Percentiles rank a stretch among this genome's conserved stretches.
These are phyloP conservation scores for Neonectria neomacrospora DNA, from an alignment of 2,329 filamentous ascomycete species.

Conservation along the genomic window DNA sequence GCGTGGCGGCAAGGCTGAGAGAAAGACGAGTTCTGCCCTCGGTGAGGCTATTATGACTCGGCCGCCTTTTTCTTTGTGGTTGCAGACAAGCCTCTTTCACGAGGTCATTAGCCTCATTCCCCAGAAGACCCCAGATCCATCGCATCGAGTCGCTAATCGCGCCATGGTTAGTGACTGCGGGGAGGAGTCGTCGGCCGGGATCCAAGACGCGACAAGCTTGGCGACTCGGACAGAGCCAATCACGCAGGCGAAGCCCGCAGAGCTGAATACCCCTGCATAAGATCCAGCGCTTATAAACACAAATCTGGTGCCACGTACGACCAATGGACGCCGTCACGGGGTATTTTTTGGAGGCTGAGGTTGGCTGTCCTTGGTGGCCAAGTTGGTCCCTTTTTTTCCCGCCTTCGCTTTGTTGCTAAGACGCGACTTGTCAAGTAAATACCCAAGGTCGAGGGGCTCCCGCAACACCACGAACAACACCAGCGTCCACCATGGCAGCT, in stretches of 20 bases:
- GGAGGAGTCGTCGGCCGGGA: background rate
- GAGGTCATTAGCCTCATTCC: background rate
- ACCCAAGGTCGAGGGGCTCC: background rate
- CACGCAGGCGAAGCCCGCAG: background rate
- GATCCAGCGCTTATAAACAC: background rate
- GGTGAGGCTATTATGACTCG: background rate
- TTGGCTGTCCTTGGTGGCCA: background rate
- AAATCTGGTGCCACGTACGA: background rate
- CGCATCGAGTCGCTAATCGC: background rate
- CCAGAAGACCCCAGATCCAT: background rate
- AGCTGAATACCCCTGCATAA: background rate
- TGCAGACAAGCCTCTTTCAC: background rate
- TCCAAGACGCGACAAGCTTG: background rate
- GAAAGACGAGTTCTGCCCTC: background rate
- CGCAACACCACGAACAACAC: background rate
- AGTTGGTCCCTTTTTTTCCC: background rate
- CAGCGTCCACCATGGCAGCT: constrained; percentile 8
- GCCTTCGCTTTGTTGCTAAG: background rate
- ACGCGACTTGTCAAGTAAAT: background rate
- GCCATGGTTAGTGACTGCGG: background rate
- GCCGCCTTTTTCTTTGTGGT: background rate
- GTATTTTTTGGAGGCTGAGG: background rate
- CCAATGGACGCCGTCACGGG: background rate
- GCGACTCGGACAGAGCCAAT: background rate
- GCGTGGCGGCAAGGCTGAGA: background rate